Evolutionary conservation across 805 yeast species (phyloP).

Genomic region (Pichia heedii): DNA sequence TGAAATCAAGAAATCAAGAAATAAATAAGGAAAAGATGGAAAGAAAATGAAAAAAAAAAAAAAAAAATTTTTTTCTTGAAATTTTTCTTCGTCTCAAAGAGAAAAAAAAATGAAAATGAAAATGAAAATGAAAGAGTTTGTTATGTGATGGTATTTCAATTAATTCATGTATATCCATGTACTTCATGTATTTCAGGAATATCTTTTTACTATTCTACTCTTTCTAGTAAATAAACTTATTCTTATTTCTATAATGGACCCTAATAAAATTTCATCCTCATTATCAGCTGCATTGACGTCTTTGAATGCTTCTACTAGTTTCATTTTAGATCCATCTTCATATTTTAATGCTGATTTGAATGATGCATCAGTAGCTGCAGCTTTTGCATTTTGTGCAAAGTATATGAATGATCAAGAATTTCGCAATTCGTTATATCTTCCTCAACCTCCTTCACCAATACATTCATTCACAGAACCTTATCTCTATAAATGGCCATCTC

Average conservation of each 20-base stretch:
- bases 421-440: not conserved
- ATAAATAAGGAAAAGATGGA: not conserved
- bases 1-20: not conserved
- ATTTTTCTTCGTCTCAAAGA: not conserved
- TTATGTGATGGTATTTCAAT: too few species aligned
- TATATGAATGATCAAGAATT: conserved; percentile 6
- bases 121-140: too few species aligned
- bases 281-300: not conserved
- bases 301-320: not conserved
- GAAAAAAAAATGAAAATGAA: too few species aligned
- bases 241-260: too few species aligned
- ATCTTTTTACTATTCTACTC: too few species aligned
- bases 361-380: conserved; percentile 5
- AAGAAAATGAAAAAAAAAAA: not conserved
- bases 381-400: conserved; percentile 3
- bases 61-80: too few species aligned
- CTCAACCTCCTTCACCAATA: not conserved
- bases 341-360: conserved; percentile 2
- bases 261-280: not conserved
- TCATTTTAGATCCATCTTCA: not conserved
- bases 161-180: too few species aligned
- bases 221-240: too few species aligned
- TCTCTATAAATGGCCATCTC: not conserved
- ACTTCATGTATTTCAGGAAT: too few species aligned
- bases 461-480: not conserved